Evolutionary conservation across 1,139 yeast genomes (phyloP).

Genomic region (Scheffersomyces titani): DNA sequence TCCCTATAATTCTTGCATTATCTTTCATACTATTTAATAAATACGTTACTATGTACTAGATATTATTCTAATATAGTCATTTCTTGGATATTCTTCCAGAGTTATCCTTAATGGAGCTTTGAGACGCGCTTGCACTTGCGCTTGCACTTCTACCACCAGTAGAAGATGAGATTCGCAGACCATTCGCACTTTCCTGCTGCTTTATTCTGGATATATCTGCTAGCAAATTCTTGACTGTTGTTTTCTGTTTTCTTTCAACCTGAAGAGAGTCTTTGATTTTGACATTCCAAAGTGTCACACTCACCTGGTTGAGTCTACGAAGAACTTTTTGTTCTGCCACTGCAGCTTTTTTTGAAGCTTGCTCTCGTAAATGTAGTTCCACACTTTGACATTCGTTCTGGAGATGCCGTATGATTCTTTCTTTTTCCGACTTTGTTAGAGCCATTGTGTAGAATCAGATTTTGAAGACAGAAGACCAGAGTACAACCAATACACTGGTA

Average conservation of each 20-base stretch:
- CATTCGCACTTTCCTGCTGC: background rate
- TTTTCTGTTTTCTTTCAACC: slow-evolving; percentile 44
- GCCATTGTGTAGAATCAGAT: slow-evolving; percentile 9
- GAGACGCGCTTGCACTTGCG: background rate
- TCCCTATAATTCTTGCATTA: background rate
- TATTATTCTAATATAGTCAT: background rate
- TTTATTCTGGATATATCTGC: slow-evolving; percentile 24
- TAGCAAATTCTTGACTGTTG: slow-evolving; percentile 28
- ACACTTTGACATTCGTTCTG: slow-evolving; percentile 20
- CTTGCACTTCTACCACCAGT: background rate
- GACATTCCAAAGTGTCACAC: slow-evolving; percentile 43
- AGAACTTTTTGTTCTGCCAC: slow-evolving; percentile 30
- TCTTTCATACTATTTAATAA: background rate
- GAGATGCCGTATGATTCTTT: slow-evolving; percentile 29
- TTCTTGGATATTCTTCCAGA: background rate
- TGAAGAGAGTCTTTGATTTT: slow-evolving; percentile 39
- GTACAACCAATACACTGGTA: no score
- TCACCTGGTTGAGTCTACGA: slow-evolving; percentile 40
- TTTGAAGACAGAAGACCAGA: no score
- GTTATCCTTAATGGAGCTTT: background rate
- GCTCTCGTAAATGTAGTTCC: slow-evolving; percentile 16
- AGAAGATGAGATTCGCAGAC: background rate
- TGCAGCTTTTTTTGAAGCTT: slow-evolving; percentile 16
- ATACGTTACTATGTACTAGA: background rate
- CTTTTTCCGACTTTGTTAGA: slow-evolving; percentile 39